A percentile compares a stretch with the other conserved stretches of the same genome.
phyloP scores from a whole-genome alignment of 495 filamentous ascomycete species.

The Neurospora sp. region DNA sequence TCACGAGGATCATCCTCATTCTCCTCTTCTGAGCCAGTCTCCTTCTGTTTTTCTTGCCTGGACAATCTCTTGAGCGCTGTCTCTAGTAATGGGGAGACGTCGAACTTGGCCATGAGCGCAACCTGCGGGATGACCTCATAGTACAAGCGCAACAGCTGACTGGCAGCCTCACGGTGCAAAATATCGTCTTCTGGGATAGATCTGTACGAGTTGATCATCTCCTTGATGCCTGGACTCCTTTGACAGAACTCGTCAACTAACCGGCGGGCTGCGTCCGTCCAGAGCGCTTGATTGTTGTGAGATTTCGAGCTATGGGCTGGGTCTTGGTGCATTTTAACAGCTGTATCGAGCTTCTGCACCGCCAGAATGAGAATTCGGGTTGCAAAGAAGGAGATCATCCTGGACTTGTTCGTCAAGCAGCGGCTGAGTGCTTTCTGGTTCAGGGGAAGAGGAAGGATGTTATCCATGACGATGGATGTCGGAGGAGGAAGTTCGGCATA shows the following conservation, averaged over 20 bases:
- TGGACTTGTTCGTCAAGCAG: constrained; percentile 64
- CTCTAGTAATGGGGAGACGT: constrained; percentile 67
- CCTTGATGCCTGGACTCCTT: constrained; percentile 68
- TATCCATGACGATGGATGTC: constrained; percentile 66
- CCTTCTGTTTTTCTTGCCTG: constrained; percentile 26
- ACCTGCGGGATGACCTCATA: constrained; percentile 73
- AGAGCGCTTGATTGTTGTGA: constrained; percentile 34
- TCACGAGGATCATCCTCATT: constrained; percentile 30
- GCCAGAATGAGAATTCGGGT: constrained; percentile 66
- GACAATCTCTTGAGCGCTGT: constrained; percentile 45
- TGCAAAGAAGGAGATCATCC: constrained; percentile 72
- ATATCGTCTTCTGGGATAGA: constrained; percentile 55
- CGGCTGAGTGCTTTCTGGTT: constrained; percentile 63
- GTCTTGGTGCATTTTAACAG: constrained; percentile 44
- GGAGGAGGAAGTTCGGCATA: constrained; percentile 63
- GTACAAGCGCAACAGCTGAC: constrained; percentile 64
- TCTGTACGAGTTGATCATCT: constrained; percentile 59
- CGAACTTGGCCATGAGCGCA: constrained; percentile 74
- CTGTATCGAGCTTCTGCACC: constrained; percentile 62
- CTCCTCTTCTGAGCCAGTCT: neutral
- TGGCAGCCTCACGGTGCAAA: constrained; percentile 67
- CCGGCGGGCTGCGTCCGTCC: constrained; percentile 54
- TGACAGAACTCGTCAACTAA: constrained; percentile 66
- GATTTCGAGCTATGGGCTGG: constrained; percentile 20
- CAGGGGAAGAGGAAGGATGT: constrained; percentile 74